Base-by-base conservation (phyloP, 2,329 filamentous ascomycete genomes). In the Talaromyces sp. region DNA sequence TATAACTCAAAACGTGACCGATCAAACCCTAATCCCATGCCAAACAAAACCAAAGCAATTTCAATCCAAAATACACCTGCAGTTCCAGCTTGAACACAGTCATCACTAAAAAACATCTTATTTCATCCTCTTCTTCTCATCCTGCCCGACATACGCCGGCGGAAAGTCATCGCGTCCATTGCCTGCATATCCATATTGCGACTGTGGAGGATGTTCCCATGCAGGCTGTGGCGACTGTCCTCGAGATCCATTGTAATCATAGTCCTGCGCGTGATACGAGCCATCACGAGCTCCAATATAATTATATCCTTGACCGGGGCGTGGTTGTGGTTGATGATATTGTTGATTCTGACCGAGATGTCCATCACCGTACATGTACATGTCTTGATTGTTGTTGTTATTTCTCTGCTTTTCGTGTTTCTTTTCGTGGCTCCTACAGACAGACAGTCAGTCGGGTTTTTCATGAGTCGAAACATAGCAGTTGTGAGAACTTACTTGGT, bases 121-220 rank as follows among this genome's bases (percentile, higher is more conserved):
- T 9, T 56, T 37, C 52, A 22, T 37, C 33, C 52, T 56, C 19
- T 54, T 54, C 47, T 43, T 62, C 22, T 62, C 47, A 37, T 62
- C 47, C 1, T 19, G 35, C 35, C 33, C 3, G 43, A 22, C 10
- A 52, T 62, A 62, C 22, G 60, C 47, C 19, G 62, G 45, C 15
- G 19, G 54, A 37, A 35, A 15, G n/a, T 56, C n/a, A 22, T 37
- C 31, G n/a, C 15, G 33, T 25, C 52, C 31, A 56, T 56, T 37
- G 52, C n/a, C 52, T 4, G 31, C 13, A 22, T 49, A 19, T n/a
- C 33, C 52, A 17, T 35, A 33, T 43, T 49, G 27, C 17, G 47
- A 33, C 27, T 31, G 27, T 1, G 27, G 27, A 31, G 9, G 35
- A 25, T 25, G 45, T 25, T 22, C 45, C 45, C 45, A 47, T 11